Evolutionary conservation across 2,329 filamentous ascomycete species (phyloP).

Genomic region (Aspergillus ochraceoroseus): DNA sequence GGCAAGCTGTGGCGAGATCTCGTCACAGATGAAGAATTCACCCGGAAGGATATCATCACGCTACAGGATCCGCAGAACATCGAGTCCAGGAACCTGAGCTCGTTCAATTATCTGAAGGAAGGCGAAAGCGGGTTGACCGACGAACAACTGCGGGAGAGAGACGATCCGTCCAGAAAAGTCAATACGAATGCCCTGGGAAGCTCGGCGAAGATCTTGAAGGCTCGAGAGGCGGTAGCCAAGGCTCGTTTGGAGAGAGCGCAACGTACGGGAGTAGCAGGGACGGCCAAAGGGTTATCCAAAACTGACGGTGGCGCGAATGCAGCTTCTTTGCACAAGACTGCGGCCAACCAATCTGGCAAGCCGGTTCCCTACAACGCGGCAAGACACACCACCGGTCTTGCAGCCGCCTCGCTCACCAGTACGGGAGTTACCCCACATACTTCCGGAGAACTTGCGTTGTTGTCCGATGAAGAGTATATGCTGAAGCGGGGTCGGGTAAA

Average conservation of each 20-base stretch:
- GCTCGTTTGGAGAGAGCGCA: conserved; percentile 68
- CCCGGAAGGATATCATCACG: conserved; percentile 87
- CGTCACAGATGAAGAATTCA: conserved; percentile 80
- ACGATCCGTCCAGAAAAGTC: conserved; percentile 57
- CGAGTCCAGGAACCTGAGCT: conserved; percentile 71
- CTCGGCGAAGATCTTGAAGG: conserved; percentile 75
- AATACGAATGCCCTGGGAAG: conserved; percentile 77
- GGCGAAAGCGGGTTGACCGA: conserved; percentile 65
- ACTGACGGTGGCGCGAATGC: conserved; percentile 16
- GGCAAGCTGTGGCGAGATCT: conserved; percentile 92
- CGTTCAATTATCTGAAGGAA: conserved; percentile 84
- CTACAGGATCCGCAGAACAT: conserved; percentile 93
- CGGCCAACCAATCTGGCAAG: conserved; percentile 30
- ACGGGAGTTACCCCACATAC: conserved; percentile 92
- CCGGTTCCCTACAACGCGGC: conserved; percentile 72
- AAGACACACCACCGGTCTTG: conserved; percentile 80
- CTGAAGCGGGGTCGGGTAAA: conserved; percentile 84
- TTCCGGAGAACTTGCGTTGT: conserved; percentile 73
- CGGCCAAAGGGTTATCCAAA: conserved; percentile 28
- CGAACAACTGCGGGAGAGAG: conserved; percentile 64
- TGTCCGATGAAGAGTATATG: conserved; percentile 96
- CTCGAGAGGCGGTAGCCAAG: conserved; percentile 89
- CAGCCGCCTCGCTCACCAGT: conserved; percentile 90
- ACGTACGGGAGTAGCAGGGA: conserved; percentile 53
- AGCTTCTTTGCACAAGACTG: conserved; percentile 21